These are phyloP conservation scores for Spiraea crenata DNA, from an alignment of 331 rosid species.

Conservation along the genomic window DNA sequence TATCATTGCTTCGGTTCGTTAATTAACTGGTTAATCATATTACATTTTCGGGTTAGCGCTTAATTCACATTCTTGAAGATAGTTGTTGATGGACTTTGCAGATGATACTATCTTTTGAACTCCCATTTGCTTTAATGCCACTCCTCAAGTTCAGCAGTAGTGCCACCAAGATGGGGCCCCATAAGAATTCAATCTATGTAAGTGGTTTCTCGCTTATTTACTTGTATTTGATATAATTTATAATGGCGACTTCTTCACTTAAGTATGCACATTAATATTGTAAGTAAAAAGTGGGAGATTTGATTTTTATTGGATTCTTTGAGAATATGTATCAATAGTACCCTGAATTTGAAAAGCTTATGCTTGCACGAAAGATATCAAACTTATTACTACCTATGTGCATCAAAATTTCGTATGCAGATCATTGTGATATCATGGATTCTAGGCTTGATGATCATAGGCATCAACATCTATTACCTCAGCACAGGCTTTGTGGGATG, in stretches of 20 bases:
- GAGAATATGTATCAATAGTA: no score
- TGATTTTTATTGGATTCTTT: no score
- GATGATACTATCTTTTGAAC: conserved; percentile 96
- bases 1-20: conserved; percentile 74
- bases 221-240: no score
- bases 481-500: conserved; percentile 65
- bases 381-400: no score
- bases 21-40: not conserved
- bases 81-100: conserved; percentile 27
- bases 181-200: conserved; percentile 64
- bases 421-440: conserved; percentile 68
- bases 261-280: not conserved
- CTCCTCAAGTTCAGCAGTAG: conserved; percentile 88
- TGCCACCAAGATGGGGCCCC: conserved; percentile 81
- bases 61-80: no score
- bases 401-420: conserved; percentile 26
- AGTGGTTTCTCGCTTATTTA: conserved; percentile 1
- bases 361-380: no score
- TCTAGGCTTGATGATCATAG: conserved; percentile 58
- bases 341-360: no score
- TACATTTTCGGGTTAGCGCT: not conserved
- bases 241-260: no score
- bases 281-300: no score
- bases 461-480: conserved; percentile 78
- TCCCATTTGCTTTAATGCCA: conserved; percentile 83